Percentiles rank a stretch among this genome's conserved stretches.
Evolutionary conservation across 768 basidiomycete genomes (phyloP).

Genomic region (Boletus huronensis): DNA sequence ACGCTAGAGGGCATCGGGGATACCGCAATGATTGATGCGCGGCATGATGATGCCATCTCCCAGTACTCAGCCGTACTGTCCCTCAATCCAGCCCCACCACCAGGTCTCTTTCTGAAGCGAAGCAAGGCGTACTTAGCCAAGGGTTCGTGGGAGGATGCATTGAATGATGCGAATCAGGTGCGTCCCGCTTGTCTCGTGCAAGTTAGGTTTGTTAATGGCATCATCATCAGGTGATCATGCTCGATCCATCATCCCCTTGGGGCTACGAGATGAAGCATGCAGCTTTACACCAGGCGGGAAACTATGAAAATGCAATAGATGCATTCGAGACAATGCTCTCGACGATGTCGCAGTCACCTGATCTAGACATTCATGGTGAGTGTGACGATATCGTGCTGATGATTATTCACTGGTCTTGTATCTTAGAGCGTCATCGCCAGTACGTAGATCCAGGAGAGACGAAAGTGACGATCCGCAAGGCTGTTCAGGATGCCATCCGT

Average conservation of each 20-base stretch:
- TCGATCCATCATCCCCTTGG: not conserved
- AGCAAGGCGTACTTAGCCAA: slow-evolving; percentile 4
- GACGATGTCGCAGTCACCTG: not conserved
- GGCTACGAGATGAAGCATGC: not conserved
- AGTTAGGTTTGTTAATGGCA: not conserved
- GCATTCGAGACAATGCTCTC: slow-evolving; percentile 7
- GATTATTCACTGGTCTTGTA: not conserved
- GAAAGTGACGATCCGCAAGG: not conserved
- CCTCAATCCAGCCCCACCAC: not conserved
- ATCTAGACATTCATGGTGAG: not conserved
- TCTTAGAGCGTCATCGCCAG: not conserved
- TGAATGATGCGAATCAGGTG: slow-evolving; percentile 4
- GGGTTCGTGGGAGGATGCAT: not conserved
- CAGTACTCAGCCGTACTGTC: not conserved
- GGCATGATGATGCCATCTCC: not conserved
- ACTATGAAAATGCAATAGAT: not conserved
- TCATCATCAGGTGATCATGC: not conserved
- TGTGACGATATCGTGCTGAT: not conserved
- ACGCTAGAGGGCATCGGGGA: not conserved
- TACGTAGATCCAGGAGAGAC: not conserved
- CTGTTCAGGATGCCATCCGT: not conserved
- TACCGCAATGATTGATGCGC: not conserved
- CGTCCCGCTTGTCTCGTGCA: not conserved
- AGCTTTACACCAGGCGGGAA: not conserved
- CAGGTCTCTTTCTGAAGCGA: slow-evolving; percentile 1